Percentiles rank a stretch among this genome's conserved stretches.
phyloP scores from a whole-genome alignment of 768 basidiomycete genomes.

The Termitomyces sp. region DNA sequence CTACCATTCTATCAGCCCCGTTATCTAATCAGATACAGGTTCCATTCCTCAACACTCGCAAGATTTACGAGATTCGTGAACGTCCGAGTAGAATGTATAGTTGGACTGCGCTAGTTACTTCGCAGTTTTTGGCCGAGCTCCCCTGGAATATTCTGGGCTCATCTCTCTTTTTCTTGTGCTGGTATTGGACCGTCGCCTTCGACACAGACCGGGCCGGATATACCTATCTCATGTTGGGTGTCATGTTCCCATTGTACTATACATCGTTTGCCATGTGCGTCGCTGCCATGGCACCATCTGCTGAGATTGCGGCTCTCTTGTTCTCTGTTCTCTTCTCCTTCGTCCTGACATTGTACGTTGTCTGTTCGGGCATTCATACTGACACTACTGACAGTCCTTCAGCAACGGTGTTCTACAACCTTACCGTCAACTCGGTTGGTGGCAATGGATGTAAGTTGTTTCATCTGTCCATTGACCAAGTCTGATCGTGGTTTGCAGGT shows the following conservation, averaged over 20 bases:
- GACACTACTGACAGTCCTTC: not conserved
- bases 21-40: constrained; percentile 64
- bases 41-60: constrained; percentile 57
- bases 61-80: constrained; percentile 67
- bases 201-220: constrained; percentile 49
- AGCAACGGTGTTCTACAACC: constrained; percentile 71
- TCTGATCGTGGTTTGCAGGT: constrained; percentile 10
- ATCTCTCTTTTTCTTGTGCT: constrained; percentile 61
- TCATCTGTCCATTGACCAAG: not conserved
- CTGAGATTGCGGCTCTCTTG: constrained; percentile 56
- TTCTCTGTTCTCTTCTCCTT: constrained; percentile 61
- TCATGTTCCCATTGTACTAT: constrained; percentile 63
- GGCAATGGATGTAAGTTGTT: constrained; percentile 62
- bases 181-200: constrained; percentile 74
- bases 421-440: constrained; percentile 57
- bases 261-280: constrained; percentile 60
- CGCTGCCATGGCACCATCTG: constrained; percentile 57
- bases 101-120: constrained; percentile 57
- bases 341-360: constrained; percentile 56
- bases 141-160: constrained; percentile 67
- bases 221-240: constrained; percentile 51
- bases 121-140: constrained; percentile 54
- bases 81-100: constrained; percentile 61
- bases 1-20: constrained; percentile 47
- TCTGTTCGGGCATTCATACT: constrained; percentile 4